Conservation (phyloP, 352 stramenopile genomes). For the Phytophthora sojae region DNA sequence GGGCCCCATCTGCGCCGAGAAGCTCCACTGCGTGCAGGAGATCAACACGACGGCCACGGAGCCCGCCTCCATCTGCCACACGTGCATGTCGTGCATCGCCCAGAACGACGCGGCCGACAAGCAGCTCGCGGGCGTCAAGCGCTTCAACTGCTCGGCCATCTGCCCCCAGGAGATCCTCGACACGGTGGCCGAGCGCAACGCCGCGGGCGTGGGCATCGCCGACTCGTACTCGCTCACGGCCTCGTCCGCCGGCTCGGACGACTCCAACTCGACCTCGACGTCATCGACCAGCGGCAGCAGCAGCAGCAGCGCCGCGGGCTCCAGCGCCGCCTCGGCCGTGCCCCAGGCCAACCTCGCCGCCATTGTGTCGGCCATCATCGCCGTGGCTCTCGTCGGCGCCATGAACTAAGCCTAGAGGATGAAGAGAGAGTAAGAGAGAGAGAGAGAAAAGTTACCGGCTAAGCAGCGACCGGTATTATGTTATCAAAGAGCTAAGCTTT, state of each 20-base stretch:
- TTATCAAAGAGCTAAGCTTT: constrained; percentile 9
- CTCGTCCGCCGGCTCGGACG: background rate
- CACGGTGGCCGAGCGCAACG: background rate
- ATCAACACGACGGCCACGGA: constrained; percentile 69
- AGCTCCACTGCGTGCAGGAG: constrained; percentile 76
- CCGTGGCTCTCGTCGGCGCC: constrained; percentile 23
- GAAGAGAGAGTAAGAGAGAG: background rate
- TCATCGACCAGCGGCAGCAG: constrained; percentile 27
- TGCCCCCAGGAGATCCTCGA: constrained; percentile 61
- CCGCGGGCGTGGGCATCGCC: background rate
- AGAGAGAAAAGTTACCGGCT: constrained; percentile 6
- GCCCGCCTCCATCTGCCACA: constrained; percentile 78
- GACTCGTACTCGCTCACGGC: background rate
- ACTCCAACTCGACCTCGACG: background rate
- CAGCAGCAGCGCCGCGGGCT: constrained; percentile 25
- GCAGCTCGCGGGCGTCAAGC: constrained; percentile 58
- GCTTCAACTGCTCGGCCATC: constrained; percentile 82
- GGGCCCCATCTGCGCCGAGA: constrained; percentile 68
- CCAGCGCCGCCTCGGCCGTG: constrained; percentile 16
- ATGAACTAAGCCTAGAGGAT: constrained; percentile 27
- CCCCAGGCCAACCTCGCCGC: constrained; percentile 22
- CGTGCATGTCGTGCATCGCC: constrained; percentile 81
- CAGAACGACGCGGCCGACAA: constrained; percentile 73
- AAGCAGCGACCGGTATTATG: constrained; percentile 18
- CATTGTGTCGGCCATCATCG: constrained; percentile 23